These are phyloP conservation scores for Xylaria sp. DNA, from an alignment of 2,329 filamentous ascomycete species.

Conservation along the genomic window DNA sequence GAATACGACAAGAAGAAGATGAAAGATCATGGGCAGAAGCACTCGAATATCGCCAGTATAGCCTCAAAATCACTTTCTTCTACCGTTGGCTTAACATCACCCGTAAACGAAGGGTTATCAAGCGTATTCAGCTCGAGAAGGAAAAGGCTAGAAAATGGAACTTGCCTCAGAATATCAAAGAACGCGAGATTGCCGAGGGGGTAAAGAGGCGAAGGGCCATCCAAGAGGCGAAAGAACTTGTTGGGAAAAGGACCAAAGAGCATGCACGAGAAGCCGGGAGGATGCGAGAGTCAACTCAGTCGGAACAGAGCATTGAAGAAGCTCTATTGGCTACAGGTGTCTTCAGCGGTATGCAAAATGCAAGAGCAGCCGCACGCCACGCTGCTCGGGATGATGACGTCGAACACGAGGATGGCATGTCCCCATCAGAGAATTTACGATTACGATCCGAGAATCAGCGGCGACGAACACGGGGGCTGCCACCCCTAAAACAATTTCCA, in stretches of 20 bases:
- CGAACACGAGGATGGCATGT: constrained; percentile 16
- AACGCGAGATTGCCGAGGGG: constrained; percentile 34
- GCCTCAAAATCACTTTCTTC: constrained; percentile 59
- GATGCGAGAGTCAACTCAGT: constrained; percentile 31
- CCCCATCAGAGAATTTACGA: constrained; percentile 32
- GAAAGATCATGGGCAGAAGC: constrained; percentile 53
- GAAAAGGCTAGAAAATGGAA: constrained; percentile 57
- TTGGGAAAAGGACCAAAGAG: constrained; percentile 30
- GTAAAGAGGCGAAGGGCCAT: constrained; percentile 30
- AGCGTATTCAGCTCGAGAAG: constrained; percentile 57
- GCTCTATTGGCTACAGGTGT: constrained; percentile 40
- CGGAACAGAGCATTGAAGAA: constrained; percentile 36
- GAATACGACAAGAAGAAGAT: constrained; percentile 54
- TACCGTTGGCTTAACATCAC: constrained; percentile 60
- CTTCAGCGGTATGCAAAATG: constrained; percentile 37
- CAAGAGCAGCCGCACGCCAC: constrained; percentile 35
- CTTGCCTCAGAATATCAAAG: constrained; percentile 36
- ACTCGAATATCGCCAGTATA: constrained; percentile 54
- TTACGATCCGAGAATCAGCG: constrained; percentile 39
- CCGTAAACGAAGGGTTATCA: constrained; percentile 53
- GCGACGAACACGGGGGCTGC: constrained; percentile 37
- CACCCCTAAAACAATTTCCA: constrained; percentile 35
- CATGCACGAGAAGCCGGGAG: constrained; percentile 28
- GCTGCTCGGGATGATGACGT: constrained; percentile 30
- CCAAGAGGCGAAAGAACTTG: constrained; percentile 34